phyloP scores from a whole-genome alignment of 805 yeast species.

The Pichia manshurica region DNA sequence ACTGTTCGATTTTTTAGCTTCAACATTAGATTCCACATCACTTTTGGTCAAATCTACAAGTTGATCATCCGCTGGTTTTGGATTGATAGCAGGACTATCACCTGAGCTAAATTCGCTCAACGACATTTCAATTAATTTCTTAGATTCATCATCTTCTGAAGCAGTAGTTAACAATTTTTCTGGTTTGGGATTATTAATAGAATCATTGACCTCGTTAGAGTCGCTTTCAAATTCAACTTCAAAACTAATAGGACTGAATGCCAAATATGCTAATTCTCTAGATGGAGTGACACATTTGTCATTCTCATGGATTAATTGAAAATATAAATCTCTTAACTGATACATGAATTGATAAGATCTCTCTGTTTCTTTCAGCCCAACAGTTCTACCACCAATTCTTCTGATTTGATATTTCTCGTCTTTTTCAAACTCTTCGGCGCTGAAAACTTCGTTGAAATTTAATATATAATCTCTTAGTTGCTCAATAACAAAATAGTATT shows the following conservation, averaged over 20 bases:
- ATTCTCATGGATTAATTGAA: slow-evolving; percentile 58
- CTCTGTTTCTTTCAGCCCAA: slow-evolving; percentile 70
- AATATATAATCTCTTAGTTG: slow-evolving; percentile 70
- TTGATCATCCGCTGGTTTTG: too few relatives aligned
- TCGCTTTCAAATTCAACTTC: slow-evolving; percentile 36
- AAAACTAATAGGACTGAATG: slow-evolving; percentile 68
- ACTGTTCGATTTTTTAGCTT: not conserved
- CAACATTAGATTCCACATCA: not conserved
- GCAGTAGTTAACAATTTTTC: not conserved
- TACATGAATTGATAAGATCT: slow-evolving; percentile 79
- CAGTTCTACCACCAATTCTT: slow-evolving; percentile 82
- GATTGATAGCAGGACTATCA: not conserved
- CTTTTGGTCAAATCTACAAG: too few relatives aligned
- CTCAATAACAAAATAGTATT: slow-evolving; percentile 79
- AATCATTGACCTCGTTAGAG: not conserved
- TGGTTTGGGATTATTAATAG: not conserved
- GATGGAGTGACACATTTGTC: slow-evolving; percentile 71
- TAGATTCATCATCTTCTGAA: slow-evolving; percentile 5
- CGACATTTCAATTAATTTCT: not conserved
- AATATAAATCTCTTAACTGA: slow-evolving; percentile 63
- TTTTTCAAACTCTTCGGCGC: slow-evolving; percentile 23
- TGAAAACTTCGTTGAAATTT: slow-evolving; percentile 40
- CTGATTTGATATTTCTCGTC: slow-evolving; percentile 38
- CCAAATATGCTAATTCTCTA: slow-evolving; percentile 79
- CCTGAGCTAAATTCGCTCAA: not conserved